Conservation (phyloP, 768 basidiomycete genomes). For the Amanita phalloides region DNA sequence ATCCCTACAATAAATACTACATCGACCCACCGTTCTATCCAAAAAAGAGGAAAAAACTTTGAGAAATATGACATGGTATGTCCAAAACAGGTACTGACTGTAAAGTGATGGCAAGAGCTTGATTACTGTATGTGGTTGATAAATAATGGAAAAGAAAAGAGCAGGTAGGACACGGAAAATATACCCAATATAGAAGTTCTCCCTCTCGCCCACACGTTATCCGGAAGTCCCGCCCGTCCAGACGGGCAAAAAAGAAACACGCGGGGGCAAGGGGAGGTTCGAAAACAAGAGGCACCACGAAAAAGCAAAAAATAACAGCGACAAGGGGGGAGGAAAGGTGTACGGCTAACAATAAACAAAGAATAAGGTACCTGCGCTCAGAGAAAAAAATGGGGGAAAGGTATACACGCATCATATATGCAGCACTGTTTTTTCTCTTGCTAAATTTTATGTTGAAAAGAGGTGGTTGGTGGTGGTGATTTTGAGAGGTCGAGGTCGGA, state of each 20-base stretch:
- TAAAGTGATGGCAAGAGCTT: too few species aligned
- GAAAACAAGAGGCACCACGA: too few species aligned
- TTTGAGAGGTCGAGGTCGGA: background rate
- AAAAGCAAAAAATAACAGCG: background rate
- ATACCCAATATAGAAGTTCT: background rate
- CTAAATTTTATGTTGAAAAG: conserved; percentile 1
- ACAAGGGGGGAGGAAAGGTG: background rate
- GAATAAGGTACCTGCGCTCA: background rate
- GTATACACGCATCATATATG: conserved; percentile 6
- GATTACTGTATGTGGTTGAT: background rate
- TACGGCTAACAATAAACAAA: background rate
- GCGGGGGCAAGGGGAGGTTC: background rate
- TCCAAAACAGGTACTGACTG: background rate
- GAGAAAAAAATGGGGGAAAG: conserved; percentile 6
- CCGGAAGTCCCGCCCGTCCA: background rate
- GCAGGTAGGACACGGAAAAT: background rate
- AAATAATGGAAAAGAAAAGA: background rate
- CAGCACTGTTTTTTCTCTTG: conserved; percentile 10
- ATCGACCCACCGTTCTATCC: background rate
- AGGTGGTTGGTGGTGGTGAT: background rate
- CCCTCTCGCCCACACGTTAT: background rate
- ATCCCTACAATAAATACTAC: conserved; percentile 2
- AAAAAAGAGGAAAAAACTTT: background rate
- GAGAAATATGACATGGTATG: background rate
- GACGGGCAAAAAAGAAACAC: background rate